A percentile compares a stretch with the other conserved stretches of the same genome.
phyloP scores from a whole-genome alignment of 2,329 filamentous ascomycete species.

The Sporothrix pseudoabietina region DNA sequence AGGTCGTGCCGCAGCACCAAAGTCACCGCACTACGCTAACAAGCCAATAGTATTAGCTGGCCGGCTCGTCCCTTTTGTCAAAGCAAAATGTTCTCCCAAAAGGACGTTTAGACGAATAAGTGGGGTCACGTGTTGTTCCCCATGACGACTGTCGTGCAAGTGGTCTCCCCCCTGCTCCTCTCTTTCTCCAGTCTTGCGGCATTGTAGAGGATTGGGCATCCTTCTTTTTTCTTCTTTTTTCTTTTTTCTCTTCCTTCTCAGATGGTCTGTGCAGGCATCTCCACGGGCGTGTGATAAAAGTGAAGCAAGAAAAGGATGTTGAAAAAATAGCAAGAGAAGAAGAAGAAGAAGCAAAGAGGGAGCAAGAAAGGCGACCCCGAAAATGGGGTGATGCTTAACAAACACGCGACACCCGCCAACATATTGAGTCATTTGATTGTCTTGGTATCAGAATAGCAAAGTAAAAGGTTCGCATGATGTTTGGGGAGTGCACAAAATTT shows the following conservation, averaged over 20 bases:
- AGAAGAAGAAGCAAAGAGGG: neutral
- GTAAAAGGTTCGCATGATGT: neutral
- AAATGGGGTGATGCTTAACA: neutral
- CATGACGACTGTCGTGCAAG: neutral
- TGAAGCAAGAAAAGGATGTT: neutral
- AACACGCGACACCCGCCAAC: neutral
- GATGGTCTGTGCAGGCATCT: neutral
- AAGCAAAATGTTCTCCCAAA: neutral
- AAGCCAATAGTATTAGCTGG: neutral
- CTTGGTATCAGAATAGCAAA: neutral
- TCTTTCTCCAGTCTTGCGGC: neutral
- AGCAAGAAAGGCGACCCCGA: neutral
- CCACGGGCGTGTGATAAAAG: neutral
- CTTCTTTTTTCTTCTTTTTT: neutral
- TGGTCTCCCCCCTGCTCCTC: neutral
- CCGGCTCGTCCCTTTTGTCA: neutral
- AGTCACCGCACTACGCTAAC: neutral
- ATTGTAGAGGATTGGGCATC: neutral
- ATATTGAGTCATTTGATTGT: neutral
- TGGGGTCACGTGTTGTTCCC: slow-evolving; percentile 13
- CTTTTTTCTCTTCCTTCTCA: neutral
- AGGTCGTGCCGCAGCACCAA: neutral
- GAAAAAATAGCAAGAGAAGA: neutral
- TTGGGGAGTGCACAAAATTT: neutral
- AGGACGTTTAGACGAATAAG: neutral